A percentile compares a stretch with the other conserved stretches of the same genome.
Conservation (phyloP, 108 stramenopile species). For the Cyclotella choctawhatcheeana region DNA sequence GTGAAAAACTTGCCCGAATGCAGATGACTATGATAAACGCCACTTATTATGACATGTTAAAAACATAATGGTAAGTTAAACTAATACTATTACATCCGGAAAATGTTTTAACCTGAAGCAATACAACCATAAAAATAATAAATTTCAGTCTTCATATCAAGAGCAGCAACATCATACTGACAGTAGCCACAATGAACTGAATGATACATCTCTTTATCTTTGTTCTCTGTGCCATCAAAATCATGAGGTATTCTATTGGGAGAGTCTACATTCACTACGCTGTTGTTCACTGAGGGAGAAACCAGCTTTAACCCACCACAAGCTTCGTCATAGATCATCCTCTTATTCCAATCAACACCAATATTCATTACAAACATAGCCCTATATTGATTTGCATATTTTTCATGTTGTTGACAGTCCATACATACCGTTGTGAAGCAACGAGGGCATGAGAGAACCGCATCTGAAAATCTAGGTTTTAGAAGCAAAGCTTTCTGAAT, state of each 20-base stretch:
- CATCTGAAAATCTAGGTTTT: constrained; percentile 77
- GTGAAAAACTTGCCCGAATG: too few relatives aligned
- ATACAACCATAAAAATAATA: constrained; percentile 91
- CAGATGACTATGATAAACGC: too few relatives aligned
- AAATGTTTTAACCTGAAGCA: constrained; percentile 62
- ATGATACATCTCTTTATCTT: constrained; percentile 57
- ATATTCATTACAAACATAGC: constrained; percentile 95
- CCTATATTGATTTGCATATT: constrained; percentile 80
- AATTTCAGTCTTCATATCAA: constrained; percentile 87
- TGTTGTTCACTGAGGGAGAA: neutral
- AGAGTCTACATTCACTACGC: constrained; percentile 47
- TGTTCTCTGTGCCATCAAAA: neutral
- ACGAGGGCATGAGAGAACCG: constrained; percentile 81
- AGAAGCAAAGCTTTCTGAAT: constrained; percentile 46
- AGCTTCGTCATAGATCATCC: constrained; percentile 60
- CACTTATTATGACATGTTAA: too few relatives aligned
- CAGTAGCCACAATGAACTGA: constrained; percentile 78
- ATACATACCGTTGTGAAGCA: constrained; percentile 89
- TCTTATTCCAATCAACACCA: constrained; percentile 72
- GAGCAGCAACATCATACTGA: constrained; percentile 75
- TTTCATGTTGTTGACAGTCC: constrained; percentile 89
- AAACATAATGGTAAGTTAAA: too few relatives aligned
- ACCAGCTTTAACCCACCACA: constrained; percentile 48
- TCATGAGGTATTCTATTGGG: constrained; percentile 42
- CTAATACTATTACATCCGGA: too few relatives aligned